Evolutionary conservation across 2,329 filamentous ascomycete genomes (phyloP), one percentile per base, ranked within the genome.

Genomic region (Trichophyton rubrum): DNA sequence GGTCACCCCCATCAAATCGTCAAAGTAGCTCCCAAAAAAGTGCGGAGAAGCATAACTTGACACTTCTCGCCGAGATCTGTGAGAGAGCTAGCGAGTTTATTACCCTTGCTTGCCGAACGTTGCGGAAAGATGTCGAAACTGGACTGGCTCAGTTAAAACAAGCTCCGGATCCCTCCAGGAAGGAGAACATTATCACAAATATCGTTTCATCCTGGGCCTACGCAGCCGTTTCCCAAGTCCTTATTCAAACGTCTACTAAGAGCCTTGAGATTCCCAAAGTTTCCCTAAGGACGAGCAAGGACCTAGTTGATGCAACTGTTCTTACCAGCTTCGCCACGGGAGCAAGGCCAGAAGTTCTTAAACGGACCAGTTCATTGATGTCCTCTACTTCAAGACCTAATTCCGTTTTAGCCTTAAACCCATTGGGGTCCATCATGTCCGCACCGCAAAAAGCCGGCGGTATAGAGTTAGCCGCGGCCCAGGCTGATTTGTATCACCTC

Each of bases 41-140:
- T 7, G 74, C 78, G 0, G 74, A 78, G 0, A 79, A 79, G 24
- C 77, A 77, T 43, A 75, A 78, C 0, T 82, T 85, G 47, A 86
- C 88, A 63, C 83, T 90, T 63, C 80, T 96, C n/a, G 87, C 89
- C 0, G 90, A 97, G 68, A 84, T 96, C 30, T 95, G 90, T 70
- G 85, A 85, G 63, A 82, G 91, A 61, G 86, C 90, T 1, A 80
- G 93, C 8, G 86, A 89, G 63, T 97, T 96, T 67, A 87, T 97
- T 41, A 87, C 89, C 1, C 83, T 86, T 43, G 85, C 89, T 41
- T 88, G 89, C 2, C 84, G 88, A 59, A 84, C 90, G 22, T 85
- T 97, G 75, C 83, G 90, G 59, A 81, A 84, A 60, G 93, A 97
- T 68, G 77, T 97, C 1, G 75, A 84, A 55, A 78, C 81, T n/a